Evolutionary conservation across 2,329 filamentous ascomycete species (phyloP), one percentile per base, ranked within the genome.

Genomic region (Scleromitrula shiraiana): DNA sequence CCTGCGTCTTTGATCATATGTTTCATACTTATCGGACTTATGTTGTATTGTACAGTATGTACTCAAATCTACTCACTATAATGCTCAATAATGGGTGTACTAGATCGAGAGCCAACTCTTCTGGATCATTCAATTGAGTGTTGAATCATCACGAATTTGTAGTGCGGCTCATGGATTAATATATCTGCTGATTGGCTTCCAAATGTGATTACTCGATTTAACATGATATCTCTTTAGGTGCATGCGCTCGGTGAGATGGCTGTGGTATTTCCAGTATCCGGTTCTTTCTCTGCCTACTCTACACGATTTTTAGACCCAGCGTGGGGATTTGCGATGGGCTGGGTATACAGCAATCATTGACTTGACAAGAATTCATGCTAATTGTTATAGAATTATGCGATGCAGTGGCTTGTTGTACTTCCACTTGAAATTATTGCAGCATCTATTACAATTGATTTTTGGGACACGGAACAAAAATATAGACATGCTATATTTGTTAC

Each of bases 301-400:
- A 95, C 88, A 24, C 80, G 91, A 15, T 96, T 97, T 61, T 68
- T 97, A 15, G 89, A 96, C 62, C 91, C 90, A 1, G 90, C 90
- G 0, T 95, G 88, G 88, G 89, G 89, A 0, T 95, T 95, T 62
- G 87, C 88, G 39, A 94, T 95, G 86, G 89, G 88, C 14, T 95
- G 88, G 88, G 57, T 61, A 55, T 19, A 10, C 12, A 20, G 10
- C 15, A 36, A 5, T 10, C 15, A 22, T 37, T 37, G n/a, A n/a
- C n/a, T 9, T 22, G 10, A 19, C 33, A 19, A 19, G 15, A 10
- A 10, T 48, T 12, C 7, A 26, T 7, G 9, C 12, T 35, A 23
- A 23, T 38, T 17, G 7, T 41, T 17, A 15, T 33, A 41, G 58
- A 87, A 82, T 61, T 94, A 95, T 65, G 87, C 86, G 4, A 65